A percentile compares a stretch with the other conserved stretches of the same genome.
Conservation (phyloP, 768 basidiomycete genomes). For the Russula emetica region DNA sequence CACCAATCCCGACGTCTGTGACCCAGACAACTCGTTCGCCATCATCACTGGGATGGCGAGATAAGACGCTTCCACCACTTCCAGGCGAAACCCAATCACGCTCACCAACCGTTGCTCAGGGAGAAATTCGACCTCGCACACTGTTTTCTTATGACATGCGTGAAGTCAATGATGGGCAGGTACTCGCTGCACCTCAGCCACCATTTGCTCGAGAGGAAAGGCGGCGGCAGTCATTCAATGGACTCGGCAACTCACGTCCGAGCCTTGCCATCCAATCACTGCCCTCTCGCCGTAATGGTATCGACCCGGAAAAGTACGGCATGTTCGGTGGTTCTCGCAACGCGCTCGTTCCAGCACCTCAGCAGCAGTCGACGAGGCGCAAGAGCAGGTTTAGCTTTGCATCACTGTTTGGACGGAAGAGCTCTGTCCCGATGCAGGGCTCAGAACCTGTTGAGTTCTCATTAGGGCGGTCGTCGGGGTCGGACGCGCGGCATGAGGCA, state of each 20-base stretch:
- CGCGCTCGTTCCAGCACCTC: slow-evolving; percentile 42
- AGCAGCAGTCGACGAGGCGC: slow-evolving; percentile 44
- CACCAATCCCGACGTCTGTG: slow-evolving; percentile 23
- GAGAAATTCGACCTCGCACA: slow-evolving; percentile 58
- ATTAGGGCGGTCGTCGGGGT: slow-evolving; percentile 33
- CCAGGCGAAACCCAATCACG: slow-evolving; percentile 45
- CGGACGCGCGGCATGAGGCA: slow-evolving; percentile 41
- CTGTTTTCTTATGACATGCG: slow-evolving; percentile 59
- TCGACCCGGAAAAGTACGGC: slow-evolving; percentile 45
- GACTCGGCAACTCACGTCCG: slow-evolving; percentile 51
- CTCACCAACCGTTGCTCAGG: slow-evolving; percentile 30
- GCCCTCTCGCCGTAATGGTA: slow-evolving; percentile 30
- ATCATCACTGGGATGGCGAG: slow-evolving; percentile 41
- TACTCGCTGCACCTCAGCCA: slow-evolving; percentile 58
- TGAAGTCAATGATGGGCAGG: slow-evolving; percentile 44
- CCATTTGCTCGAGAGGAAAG: slow-evolving; percentile 55
- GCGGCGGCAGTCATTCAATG: slow-evolving; percentile 75
- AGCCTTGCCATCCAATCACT: slow-evolving; percentile 49
- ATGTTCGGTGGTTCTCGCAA: slow-evolving; percentile 70
- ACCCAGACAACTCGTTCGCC: slow-evolving; percentile 6
- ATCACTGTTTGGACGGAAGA: slow-evolving; percentile 59
- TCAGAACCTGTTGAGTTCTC: slow-evolving; percentile 27
- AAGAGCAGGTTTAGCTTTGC: slow-evolving; percentile 71
- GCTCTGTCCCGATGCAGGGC: slow-evolving; percentile 29
- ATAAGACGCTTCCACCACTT: slow-evolving; percentile 77